Conservation (phyloP, 768 basidiomycete species). For the Boletus insuetus region DNA sequence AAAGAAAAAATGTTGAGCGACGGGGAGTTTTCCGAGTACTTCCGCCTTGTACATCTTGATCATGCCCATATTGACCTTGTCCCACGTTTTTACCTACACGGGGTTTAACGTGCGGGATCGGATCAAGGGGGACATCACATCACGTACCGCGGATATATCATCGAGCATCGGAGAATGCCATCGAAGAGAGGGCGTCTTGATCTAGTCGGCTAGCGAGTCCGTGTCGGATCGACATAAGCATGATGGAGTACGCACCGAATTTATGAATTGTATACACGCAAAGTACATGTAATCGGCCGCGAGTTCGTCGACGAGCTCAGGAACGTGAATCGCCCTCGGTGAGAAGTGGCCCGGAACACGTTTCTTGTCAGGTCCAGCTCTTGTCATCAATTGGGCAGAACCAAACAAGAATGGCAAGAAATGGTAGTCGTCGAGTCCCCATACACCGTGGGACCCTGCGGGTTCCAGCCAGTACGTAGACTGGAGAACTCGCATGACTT, state of each 20-base stretch:
- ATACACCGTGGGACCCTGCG: conserved; percentile 98
- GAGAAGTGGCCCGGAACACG: conserved; percentile 63
- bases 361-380: not conserved
- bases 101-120: not conserved
- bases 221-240: not conserved
- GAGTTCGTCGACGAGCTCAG: conserved; percentile 90
- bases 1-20: conserved; percentile 95
- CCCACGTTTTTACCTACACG: conserved; percentile 80
- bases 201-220: conserved; percentile 40
- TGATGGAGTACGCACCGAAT: conserved; percentile 58
- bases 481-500: conserved; percentile 82
- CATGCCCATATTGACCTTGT: conserved; percentile 95
- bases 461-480: conserved; percentile 97
- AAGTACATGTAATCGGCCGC: conserved; percentile 95
- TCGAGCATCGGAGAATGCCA: conserved; percentile 99
- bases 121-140: not conserved
- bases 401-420: conserved; percentile 92
- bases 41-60: conserved; percentile 97
- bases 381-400: conserved; percentile 60
- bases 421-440: conserved; percentile 97
- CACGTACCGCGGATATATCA: conserved; percentile 81
- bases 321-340: conserved; percentile 90
- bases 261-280: conserved; percentile 93
- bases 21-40: conserved; percentile 92
- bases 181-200: conserved; percentile 90